Conservation (phyloP, 108 stramenopile genomes). For the Thalassiosira profunda region DNA sequence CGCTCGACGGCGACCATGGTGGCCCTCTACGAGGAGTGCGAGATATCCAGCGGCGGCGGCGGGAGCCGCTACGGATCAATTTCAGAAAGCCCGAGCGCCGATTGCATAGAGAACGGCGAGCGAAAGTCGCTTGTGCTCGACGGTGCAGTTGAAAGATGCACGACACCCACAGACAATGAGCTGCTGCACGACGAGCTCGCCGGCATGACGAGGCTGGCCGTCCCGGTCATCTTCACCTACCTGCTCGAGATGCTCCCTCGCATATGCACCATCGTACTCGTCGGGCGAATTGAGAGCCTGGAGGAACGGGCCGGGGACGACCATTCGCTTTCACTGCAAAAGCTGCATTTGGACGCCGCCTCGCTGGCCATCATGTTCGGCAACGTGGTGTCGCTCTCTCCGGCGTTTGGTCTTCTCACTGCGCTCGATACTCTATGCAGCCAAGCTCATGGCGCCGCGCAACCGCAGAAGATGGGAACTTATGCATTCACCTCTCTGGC, state of each 20-base stretch:
- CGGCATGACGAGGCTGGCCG: slow-evolving; percentile 24
- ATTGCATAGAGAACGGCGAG: background rate
- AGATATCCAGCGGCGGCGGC: too few relatives aligned
- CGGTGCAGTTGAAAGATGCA: background rate
- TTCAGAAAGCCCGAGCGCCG: background rate
- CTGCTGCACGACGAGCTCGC: slow-evolving; percentile 34
- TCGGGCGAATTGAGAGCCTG: slow-evolving; percentile 12
- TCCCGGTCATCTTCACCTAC: slow-evolving; percentile 36
- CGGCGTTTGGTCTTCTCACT: slow-evolving; percentile 41
- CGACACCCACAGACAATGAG: background rate
- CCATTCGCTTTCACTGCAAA: slow-evolving; percentile 14
- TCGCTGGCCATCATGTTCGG: slow-evolving; percentile 47
- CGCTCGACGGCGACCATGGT: too few relatives aligned
- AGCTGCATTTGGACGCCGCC: slow-evolving; percentile 48
- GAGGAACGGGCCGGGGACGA: background rate
- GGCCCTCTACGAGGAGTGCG: too few relatives aligned
- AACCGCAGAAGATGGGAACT: slow-evolving; percentile 45
- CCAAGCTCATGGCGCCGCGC: slow-evolving; percentile 49
- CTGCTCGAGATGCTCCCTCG: slow-evolving; percentile 48
- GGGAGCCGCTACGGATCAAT: slow-evolving; percentile 6
- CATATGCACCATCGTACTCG: slow-evolving; percentile 37
- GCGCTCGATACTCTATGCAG: slow-evolving; percentile 52
- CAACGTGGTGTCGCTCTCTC: slow-evolving; percentile 37
- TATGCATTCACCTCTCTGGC: slow-evolving; percentile 34
- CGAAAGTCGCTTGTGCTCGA: background rate